Conservation (phyloP, 495 filamentous ascomycete genomes). For the Penicillium daleae region DNA sequence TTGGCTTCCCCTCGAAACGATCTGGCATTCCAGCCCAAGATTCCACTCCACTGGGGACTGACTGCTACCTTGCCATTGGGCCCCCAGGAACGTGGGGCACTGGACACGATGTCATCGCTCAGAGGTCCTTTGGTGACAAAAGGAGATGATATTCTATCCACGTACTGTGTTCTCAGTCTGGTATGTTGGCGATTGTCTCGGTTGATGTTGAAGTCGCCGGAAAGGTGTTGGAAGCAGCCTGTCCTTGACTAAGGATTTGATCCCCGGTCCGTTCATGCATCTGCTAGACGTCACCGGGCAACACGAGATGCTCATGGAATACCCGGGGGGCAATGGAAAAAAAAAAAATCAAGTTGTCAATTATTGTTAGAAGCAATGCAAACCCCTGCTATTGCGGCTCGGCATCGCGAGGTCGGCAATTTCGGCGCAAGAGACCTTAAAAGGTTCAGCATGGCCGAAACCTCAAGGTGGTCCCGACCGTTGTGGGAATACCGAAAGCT, state of each 20-base stretch:
- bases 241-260: background rate
- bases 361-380: background rate
- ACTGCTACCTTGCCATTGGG: conserved; percentile 1
- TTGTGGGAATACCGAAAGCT: too few species aligned
- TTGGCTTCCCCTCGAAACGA: conserved; percentile 20
- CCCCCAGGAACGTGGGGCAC: background rate
- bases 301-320: background rate
- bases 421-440: too few species aligned
- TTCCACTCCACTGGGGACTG: conserved; percentile 22
- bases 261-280: background rate
- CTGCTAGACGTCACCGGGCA: background rate
- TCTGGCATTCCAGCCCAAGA: conserved; percentile 23
- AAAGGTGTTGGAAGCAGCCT: background rate
- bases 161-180: background rate
- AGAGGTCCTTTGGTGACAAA: background rate
- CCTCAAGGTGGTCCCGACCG: too few species aligned
- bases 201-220: background rate
- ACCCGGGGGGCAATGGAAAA: background rate
- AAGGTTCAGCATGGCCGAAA: too few species aligned
- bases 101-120: conserved; percentile 13
- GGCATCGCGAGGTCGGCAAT: conserved; percentile 3
- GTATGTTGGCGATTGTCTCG: background rate
- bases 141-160: conserved; percentile 1
- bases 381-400: background rate
- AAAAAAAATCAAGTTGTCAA: background rate